Base-by-base conservation (phyloP, 306 rosid genomes). In the Elaeagnus macrophylla region DNA sequence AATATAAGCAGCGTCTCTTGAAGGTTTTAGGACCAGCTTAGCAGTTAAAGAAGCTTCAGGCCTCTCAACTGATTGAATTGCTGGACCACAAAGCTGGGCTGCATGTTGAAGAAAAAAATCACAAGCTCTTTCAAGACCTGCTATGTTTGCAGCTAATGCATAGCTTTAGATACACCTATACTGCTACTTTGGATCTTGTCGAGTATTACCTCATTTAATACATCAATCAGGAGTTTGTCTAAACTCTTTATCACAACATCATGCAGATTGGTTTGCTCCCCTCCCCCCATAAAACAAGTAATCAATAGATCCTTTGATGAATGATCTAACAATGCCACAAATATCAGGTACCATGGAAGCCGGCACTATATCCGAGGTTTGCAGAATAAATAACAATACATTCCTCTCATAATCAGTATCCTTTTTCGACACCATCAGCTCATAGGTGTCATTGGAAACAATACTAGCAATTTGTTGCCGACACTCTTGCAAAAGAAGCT, bases 121-220 rank as follows among this genome's bases (percentile, higher is more conserved):
- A 63, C 99, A 87, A 48, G 96, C 96, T 76, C 89, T 80, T 82
- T 91, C 99, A 9, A 91, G 72, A 65, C 69, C 79, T 35, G 99
- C 37, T 69, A 82, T 74, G 77, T 91, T 91, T 39, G 99, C 96
- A 65, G 96, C 95, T 17, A 87, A 78, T 91, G 99, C 99, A 91
- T 91, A 56, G 96, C 99, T 57, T 80, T 95, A 64, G 96, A 75
- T 38, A 84, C 78, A 9, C 77, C 82, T 59, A 79, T 82, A 68
- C n/a, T 79, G 39, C 81, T 72, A 37, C 83, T 62, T 52, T 79
- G 71, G 59, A 91, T 80, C 5, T 66, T 77, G 37, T 78, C 61
- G 6, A 87, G 89, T 48, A 91, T 71, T 38, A 64, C 61, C 67
- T 78, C 96, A 62, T 84, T 91, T 53, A 91, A 54, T 19, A 77